Conservation (phyloP, 768 basidiomycete genomes). For the Mycena epipterygia region DNA sequence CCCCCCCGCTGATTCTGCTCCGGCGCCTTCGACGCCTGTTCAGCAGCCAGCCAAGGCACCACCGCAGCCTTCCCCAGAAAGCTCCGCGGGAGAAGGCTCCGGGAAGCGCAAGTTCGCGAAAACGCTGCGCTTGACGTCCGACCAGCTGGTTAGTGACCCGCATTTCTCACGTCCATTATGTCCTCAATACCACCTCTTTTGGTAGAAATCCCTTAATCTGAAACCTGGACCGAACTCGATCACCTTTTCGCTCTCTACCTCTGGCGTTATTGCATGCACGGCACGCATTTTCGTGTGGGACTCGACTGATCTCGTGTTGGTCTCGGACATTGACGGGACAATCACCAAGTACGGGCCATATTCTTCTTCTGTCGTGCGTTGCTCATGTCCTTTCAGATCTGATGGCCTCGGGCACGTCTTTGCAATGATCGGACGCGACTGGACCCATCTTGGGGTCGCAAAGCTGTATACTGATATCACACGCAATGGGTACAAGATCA, state of each 20-base stretch:
- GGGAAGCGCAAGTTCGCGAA: slow-evolving; percentile 81
- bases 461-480: slow-evolving; percentile 97
- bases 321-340: slow-evolving; percentile 98
- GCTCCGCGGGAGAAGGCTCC: slow-evolving; percentile 21
- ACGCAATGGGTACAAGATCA: slow-evolving; percentile 96
- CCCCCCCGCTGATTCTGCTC: slow-evolving; percentile 50
- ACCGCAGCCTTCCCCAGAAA: slow-evolving; percentile 32
- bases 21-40: slow-evolving; percentile 64
- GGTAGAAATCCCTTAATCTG: slow-evolving; percentile 86
- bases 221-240: slow-evolving; percentile 92
- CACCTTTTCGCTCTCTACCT: slow-evolving; percentile 91
- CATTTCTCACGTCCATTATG: neutral
- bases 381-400: slow-evolving; percentile 65
- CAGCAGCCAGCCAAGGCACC: slow-evolving; percentile 43
- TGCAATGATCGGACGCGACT: slow-evolving; percentile 97
- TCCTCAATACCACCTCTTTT: neutral
- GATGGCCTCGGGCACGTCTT: slow-evolving; percentile 97
- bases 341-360: slow-evolving; percentile 87
- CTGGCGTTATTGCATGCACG: slow-evolving; percentile 86
- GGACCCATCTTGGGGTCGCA: slow-evolving; percentile 97
- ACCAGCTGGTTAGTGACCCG: slow-evolving; percentile 81
- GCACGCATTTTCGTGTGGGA: slow-evolving; percentile 98
- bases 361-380: neutral
- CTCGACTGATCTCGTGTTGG: slow-evolving; percentile 87
- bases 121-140: slow-evolving; percentile 92